Conservation (phyloP, 306 rosid genomes). For the Amphicarpaea edgeworthii region DNA sequence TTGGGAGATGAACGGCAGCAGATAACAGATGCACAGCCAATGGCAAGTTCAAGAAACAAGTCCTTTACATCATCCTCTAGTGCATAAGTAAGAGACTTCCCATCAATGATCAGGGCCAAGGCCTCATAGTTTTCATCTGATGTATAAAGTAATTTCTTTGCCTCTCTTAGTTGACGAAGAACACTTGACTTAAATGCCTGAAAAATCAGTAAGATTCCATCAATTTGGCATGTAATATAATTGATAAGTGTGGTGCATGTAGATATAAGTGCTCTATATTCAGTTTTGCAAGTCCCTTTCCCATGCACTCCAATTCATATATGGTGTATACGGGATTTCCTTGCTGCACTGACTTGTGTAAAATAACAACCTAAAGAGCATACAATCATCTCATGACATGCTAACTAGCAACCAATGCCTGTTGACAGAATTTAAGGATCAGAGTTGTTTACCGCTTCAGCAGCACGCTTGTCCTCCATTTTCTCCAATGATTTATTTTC, state of each 20-base stretch:
- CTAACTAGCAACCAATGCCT: background rate
- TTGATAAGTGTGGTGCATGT: background rate
- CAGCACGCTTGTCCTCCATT: constrained; percentile 70
- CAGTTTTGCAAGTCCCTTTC: constrained; percentile 2
- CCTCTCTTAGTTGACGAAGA: constrained; percentile 68
- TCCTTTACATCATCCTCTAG: constrained; percentile 84
- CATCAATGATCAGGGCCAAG: constrained; percentile 94
- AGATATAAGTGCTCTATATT: background rate
- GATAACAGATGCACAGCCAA: constrained; percentile 96
- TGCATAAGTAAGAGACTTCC: constrained; percentile 90
- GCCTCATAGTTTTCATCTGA: constrained; percentile 62
- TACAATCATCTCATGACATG: constrained; percentile 1
- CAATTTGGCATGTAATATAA: constrained; percentile 29
- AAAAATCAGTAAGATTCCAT: constrained; percentile 45
- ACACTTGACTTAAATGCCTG: constrained; percentile 88
- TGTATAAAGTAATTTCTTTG: constrained; percentile 55
- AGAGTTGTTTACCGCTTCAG: constrained; percentile 60
- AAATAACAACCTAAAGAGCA: background rate
- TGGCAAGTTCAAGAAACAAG: constrained; percentile 81
- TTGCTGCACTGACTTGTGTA: background rate
- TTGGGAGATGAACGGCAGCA: constrained; percentile 99
- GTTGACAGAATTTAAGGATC: constrained; percentile 26
- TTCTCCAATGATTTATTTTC: constrained; percentile 81
- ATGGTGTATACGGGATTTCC: background rate
- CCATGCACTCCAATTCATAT: background rate